Percentiles rank a stretch among this genome's conserved stretches.
These are phyloP conservation scores for Starmerella roubikii DNA, from an alignment of 805 yeast species.

Conservation along the genomic window DNA sequence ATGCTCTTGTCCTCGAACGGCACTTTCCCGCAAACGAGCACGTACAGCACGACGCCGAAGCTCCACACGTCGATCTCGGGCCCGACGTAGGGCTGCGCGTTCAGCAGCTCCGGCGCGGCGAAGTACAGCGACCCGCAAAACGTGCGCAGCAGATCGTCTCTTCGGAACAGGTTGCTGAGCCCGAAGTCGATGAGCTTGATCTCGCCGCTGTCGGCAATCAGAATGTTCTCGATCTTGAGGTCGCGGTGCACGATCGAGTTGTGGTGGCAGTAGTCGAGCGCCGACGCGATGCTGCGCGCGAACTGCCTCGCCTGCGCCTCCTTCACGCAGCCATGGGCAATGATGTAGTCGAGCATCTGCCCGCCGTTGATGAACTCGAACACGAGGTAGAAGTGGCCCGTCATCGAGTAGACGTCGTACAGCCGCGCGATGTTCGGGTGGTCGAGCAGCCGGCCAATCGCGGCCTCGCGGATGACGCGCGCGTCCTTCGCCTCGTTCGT, in stretches of 20 bases:
- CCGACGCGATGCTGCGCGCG: constrained; percentile 87
- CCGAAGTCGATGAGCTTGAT: constrained; percentile 95
- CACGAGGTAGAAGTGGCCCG: constrained; percentile 90
- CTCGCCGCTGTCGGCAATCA: constrained; percentile 88
- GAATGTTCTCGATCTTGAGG: constrained; percentile 86
- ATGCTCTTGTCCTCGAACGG: constrained; percentile 96
- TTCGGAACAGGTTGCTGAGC: constrained; percentile 70
- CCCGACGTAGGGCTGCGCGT: constrained; percentile 84
- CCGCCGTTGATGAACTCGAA: constrained; percentile 97
- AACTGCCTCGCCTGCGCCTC: constrained; percentile 90
- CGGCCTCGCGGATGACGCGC: constrained; percentile 90
- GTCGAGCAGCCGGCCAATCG: constrained; percentile 73
- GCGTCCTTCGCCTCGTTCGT: constrained; percentile 56
- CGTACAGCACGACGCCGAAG: constrained; percentile 91
- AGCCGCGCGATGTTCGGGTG: constrained; percentile 88
- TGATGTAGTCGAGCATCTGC: constrained; percentile 92
- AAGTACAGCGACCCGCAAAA: constrained; percentile 95
- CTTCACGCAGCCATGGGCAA: constrained; percentile 85
- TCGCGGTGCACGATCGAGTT: constrained; percentile 96
- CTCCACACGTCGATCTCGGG: constrained; percentile 99
- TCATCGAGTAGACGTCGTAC: constrained; percentile 91
- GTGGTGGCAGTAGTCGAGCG: constrained; percentile 83
- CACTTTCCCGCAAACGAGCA: constrained; percentile 91
- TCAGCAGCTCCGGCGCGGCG: constrained; percentile 94
- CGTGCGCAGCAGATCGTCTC: constrained; percentile 62